Conservation (phyloP, 805 yeast species). For the Ogataea kodamae region DNA sequence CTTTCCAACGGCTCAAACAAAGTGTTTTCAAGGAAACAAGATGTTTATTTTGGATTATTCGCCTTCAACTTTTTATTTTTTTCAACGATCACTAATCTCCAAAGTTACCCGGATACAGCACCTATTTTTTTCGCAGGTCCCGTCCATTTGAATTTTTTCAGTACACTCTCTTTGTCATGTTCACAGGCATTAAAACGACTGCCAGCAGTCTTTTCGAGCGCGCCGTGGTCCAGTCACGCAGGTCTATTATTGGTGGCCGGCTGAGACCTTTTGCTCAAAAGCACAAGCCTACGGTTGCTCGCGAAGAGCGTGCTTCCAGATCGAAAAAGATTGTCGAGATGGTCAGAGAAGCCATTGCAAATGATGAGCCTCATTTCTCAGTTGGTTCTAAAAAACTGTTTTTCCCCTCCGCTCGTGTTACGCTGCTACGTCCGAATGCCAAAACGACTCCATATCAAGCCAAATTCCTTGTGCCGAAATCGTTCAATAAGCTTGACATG, state of each 20-base stretch:
- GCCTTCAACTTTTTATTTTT: slow-evolving; percentile 11
- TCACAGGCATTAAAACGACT: slow-evolving; percentile 5
- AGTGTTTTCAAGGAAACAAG: slow-evolving; percentile 9
- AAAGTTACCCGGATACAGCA: slow-evolving; percentile 3
- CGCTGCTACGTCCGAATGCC: slow-evolving; percentile 87
- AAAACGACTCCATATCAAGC: slow-evolving; percentile 97
- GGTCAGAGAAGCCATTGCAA: slow-evolving; percentile 47
- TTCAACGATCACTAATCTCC: slow-evolving; percentile 5
- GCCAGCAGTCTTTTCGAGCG: slow-evolving; percentile 11
- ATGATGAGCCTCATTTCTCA: slow-evolving; percentile 73
- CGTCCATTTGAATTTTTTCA: slow-evolving; percentile 2
- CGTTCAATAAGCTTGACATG: slow-evolving; percentile 89
- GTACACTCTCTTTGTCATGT: slow-evolving; percentile 3
- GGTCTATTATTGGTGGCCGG: slow-evolving; percentile 30
- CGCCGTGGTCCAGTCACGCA: slow-evolving; percentile 13
- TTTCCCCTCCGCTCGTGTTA: slow-evolving; percentile 82
- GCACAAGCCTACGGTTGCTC: slow-evolving; percentile 17
- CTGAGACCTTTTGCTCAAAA: slow-evolving; percentile 29
- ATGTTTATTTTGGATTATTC: slow-evolving; percentile 12
- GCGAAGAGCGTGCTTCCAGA: slow-evolving; percentile 23
- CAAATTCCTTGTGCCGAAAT: slow-evolving; percentile 88
- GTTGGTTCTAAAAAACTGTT: slow-evolving; percentile 74
- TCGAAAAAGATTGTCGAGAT: slow-evolving; percentile 30
- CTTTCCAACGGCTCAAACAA: slow-evolving; percentile 14
- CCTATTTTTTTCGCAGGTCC: slow-evolving; percentile 2